Evolutionary conservation across 495 filamentous ascomycete species (phyloP).

Genomic region (Cercophora newfieldiana): DNA sequence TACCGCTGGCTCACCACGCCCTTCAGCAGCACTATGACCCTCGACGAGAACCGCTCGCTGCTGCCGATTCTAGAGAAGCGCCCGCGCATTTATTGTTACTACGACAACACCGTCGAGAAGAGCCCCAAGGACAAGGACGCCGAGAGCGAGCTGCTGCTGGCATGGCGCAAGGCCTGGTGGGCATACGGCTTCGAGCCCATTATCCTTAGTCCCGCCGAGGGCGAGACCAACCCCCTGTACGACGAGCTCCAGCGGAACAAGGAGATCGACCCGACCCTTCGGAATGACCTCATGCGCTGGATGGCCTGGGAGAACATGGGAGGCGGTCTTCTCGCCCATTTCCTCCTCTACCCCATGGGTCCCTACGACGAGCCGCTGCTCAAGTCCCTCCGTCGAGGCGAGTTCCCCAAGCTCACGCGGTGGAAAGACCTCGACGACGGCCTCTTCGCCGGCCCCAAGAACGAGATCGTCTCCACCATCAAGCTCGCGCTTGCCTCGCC

Average conservation of each 20-base stretch:
- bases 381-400: conserved; percentile 67
- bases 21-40: conserved; percentile 81
- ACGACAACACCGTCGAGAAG: conserved; percentile 67
- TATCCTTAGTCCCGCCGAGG: conserved; percentile 77
- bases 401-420: conserved; percentile 69
- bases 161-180: conserved; percentile 94
- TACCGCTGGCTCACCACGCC: conserved; percentile 82
- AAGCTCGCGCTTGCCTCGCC: conserved; percentile 59
- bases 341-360: conserved; percentile 83
- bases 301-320: conserved; percentile 93
- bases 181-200: conserved; percentile 87
- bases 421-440: conserved; percentile 72
- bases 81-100: conserved; percentile 89
- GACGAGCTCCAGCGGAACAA: conserved; percentile 63
- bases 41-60: conserved; percentile 83
- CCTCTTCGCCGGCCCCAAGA: conserved; percentile 72
- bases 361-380: conserved; percentile 71
- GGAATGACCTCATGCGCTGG: conserved; percentile 79
- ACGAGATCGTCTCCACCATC: conserved; percentile 64
- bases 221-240: conserved; percentile 81
- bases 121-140: conserved; percentile 62
- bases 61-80: conserved; percentile 75
- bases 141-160: conserved; percentile 75
- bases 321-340: conserved; percentile 78
- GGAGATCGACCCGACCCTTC: conserved; percentile 52